These are phyloP conservation scores for Trifolium dubium DNA, from an alignment of 306 rosid genomes.

Conservation along the genomic window DNA sequence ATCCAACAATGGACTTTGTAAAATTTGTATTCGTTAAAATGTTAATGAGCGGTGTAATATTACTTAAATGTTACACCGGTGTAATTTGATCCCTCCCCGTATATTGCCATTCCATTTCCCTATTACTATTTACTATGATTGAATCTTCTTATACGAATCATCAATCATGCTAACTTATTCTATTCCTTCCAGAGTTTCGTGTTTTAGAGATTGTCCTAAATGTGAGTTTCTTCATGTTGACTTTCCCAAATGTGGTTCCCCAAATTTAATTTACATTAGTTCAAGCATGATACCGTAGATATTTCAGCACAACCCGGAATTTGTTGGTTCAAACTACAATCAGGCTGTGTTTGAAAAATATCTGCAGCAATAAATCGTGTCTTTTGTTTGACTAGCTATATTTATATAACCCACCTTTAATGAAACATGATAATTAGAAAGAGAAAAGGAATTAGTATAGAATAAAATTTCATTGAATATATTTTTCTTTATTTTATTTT, in stretches of 20 bases:
- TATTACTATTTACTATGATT: background rate
- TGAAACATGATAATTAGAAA: background rate
- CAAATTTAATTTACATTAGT: no score
- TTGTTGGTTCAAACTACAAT: background rate
- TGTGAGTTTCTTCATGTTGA: slow-evolving; percentile 41
- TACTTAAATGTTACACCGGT: no score
- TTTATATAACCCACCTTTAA: no score
- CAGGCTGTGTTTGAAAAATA: background rate
- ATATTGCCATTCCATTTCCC: background rate
- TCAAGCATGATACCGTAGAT: no score
- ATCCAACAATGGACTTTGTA: no score
- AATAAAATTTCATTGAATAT: background rate
- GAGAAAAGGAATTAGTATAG: background rate
- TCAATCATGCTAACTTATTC: slow-evolving; percentile 33
- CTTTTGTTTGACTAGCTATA: no score
- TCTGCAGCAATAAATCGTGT: background rate
- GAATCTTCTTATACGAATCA: background rate
- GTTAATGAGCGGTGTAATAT: no score
- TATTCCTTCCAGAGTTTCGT: slow-evolving; percentile 45
- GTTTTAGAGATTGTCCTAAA: slow-evolving; percentile 47
- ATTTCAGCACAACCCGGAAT: no score
- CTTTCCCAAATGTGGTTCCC: background rate
- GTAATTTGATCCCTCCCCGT: no score
- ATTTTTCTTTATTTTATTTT: background rate
- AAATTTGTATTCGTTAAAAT: no score